Evolutionary conservation across 352 stramenopile genomes (phyloP).

Genomic region (Phytophthora pluvialis): DNA sequence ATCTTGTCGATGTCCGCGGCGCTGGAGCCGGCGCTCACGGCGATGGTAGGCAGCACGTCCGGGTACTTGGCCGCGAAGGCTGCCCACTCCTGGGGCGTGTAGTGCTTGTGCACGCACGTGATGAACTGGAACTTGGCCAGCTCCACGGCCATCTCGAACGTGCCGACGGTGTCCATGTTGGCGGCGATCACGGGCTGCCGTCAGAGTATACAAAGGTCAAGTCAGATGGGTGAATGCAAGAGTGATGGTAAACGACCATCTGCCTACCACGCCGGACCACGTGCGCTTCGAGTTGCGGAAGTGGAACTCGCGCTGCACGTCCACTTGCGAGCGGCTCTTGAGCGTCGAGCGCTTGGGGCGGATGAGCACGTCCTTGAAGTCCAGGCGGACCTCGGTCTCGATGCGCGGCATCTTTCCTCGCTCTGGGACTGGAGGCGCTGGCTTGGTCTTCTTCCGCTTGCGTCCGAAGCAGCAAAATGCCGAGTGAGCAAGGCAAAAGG

Average conservation of each 20-base stretch:
- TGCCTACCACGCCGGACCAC: slow-evolving; percentile 70
- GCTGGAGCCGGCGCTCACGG: slow-evolving; percentile 81
- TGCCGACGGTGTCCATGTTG: slow-evolving; percentile 94
- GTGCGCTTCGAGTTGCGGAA: slow-evolving; percentile 84
- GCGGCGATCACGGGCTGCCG: slow-evolving; percentile 86
- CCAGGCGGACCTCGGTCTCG: slow-evolving; percentile 90
- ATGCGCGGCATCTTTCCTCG: slow-evolving; percentile 79
- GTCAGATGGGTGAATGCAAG: neutral
- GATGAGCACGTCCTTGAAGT: slow-evolving; percentile 96
- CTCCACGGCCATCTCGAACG: slow-evolving; percentile 89
- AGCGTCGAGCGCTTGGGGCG: slow-evolving; percentile 93
- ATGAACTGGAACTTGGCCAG: slow-evolving; percentile 86
- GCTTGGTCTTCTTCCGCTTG: slow-evolving; percentile 23
- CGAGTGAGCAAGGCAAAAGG: slow-evolving; percentile 32
- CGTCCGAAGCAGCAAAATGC: slow-evolving; percentile 40
- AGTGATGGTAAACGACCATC: slow-evolving; percentile 2
- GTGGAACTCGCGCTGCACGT: slow-evolving; percentile 68
- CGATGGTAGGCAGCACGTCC: slow-evolving; percentile 72
- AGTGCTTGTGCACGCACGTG: slow-evolving; percentile 93
- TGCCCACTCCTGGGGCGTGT: slow-evolving; percentile 74
- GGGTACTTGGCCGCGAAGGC: slow-evolving; percentile 59
- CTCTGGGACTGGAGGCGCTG: neutral
- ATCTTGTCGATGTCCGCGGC: slow-evolving; percentile 76
- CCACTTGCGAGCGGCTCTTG: slow-evolving; percentile 88
- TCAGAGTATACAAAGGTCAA: neutral